Percentiles rank a stretch among this genome's conserved stretches.
Conservation (phyloP, 306 rosid genomes). For the Vigna hirtella region DNA sequence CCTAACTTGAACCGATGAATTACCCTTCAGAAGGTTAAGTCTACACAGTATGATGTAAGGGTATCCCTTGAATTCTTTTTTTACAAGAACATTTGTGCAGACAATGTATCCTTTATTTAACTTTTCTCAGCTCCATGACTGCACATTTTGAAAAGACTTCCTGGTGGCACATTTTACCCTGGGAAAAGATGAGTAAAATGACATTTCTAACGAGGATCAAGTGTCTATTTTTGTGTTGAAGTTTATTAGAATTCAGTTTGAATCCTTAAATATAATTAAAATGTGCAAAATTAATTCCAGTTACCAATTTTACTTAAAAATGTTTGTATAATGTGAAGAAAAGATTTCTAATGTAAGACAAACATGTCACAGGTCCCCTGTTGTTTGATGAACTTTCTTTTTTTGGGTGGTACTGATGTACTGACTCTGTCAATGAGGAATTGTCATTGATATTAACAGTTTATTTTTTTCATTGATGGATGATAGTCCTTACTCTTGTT, state of each 20-base stretch:
- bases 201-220: neutral
- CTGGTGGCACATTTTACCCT: neutral
- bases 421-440: neutral
- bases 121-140: conserved; percentile 25
- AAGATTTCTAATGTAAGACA: neutral
- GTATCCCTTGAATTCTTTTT: conserved; percentile 32
- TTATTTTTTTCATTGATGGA: neutral
- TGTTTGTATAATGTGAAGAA: neutral
- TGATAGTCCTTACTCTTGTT: neutral
- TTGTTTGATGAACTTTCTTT: neutral
- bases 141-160: conserved; percentile 36
- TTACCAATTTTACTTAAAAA: neutral
- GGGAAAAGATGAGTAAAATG: conserved; percentile 31
- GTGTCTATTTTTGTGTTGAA: neutral
- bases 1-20: neutral
- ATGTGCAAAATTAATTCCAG: neutral
- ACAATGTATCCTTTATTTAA: conserved; percentile 30
- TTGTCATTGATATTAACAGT: neutral
- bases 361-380: neutral
- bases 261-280: neutral
- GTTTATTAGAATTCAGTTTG: neutral
- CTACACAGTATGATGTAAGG: conserved; percentile 17
- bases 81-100: conserved; percentile 28
- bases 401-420: neutral
- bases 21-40: conserved; percentile 35